These are phyloP conservation scores for Chlorencoelia australis DNA, from an alignment of 2,329 filamentous ascomycete genomes.

Conservation along the genomic window DNA sequence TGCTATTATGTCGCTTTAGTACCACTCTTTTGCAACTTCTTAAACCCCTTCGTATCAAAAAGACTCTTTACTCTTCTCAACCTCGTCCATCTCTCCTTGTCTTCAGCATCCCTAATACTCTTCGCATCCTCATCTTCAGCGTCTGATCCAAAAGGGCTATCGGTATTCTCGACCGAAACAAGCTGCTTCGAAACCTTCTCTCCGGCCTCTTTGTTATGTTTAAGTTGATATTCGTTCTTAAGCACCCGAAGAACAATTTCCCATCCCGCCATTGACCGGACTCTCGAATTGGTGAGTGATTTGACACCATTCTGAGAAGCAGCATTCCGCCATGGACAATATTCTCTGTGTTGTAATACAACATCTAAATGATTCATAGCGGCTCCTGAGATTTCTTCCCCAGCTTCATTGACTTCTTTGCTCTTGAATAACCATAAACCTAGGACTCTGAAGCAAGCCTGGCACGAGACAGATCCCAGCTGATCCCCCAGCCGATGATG, in stretches of 20 bases:
- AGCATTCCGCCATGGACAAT: constrained; percentile 70
- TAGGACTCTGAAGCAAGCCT: constrained; percentile 76
- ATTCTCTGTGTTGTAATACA: constrained; percentile 66
- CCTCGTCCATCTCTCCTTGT: constrained; percentile 65
- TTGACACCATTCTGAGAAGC: constrained; percentile 43
- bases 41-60: constrained; percentile 54
- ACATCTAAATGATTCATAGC: constrained; percentile 60
- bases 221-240: constrained; percentile 41
- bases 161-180: constrained; percentile 4
- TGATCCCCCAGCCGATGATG: constrained; percentile 23
- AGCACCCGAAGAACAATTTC: constrained; percentile 43
- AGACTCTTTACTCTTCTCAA: constrained; percentile 61
- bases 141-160: constrained; percentile 7
- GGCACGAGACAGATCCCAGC: constrained; percentile 48
- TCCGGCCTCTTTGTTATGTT: constrained; percentile 13
- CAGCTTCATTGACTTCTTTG: constrained; percentile 50
- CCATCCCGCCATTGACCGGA: constrained; percentile 39
- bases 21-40: constrained; percentile 33
- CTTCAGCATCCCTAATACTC: constrained; percentile 44
- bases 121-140: constrained; percentile 29
- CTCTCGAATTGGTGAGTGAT: constrained; percentile 24
- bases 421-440: constrained; percentile 91
- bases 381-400: constrained; percentile 41
- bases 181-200: constrained; percentile 7
- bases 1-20: no score